A percentile compares a stretch with the other conserved stretches of the same genome.
phyloP scores from a whole-genome alignment of 345 rosid species.

The Pelargonium nanum region DNA sequence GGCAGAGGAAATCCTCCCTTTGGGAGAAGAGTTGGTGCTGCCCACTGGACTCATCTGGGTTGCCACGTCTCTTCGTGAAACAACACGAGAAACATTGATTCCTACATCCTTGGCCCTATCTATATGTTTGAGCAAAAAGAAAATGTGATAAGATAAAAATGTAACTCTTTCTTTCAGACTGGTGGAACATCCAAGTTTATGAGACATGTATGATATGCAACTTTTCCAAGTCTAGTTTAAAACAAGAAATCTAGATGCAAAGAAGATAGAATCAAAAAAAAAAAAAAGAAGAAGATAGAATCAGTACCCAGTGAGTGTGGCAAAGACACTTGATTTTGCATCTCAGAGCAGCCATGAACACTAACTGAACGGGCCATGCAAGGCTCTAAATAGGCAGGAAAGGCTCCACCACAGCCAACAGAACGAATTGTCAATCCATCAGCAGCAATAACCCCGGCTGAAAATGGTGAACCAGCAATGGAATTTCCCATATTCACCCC shows the following conservation, averaged over 20 bases:
- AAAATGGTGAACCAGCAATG: slow-evolving; percentile 59
- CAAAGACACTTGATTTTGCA: slow-evolving; percentile 25
- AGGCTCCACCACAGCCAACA: slow-evolving; percentile 22
- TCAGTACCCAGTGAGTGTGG: slow-evolving; percentile 36
- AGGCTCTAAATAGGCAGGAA: slow-evolving; percentile 13
- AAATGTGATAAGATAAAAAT: slow-evolving; percentile 11
- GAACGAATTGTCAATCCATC: slow-evolving; percentile 38
- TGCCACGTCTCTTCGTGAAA: slow-evolving; percentile 93
- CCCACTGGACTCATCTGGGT: slow-evolving; percentile 94
- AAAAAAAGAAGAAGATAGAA: neutral
- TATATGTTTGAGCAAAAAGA: slow-evolving; percentile 8
- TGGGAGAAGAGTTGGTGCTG: slow-evolving; percentile 52
- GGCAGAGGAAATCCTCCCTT: slow-evolving; percentile 35
- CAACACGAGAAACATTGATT: slow-evolving; percentile 44
- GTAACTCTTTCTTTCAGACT: neutral
- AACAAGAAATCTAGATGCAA: slow-evolving; percentile 1
- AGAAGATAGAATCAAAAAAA: no score
- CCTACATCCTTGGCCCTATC: slow-evolving; percentile 47
- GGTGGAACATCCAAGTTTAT: neutral
- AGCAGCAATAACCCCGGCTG: slow-evolving; percentile 51
- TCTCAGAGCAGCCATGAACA: slow-evolving; percentile 82
- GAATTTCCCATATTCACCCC: slow-evolving; percentile 39
- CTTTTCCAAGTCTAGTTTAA: neutral
- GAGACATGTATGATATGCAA: neutral
- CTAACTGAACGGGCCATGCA: slow-evolving; percentile 90